phyloP scores from a whole-genome alignment of 129 eudicot species.

The Smallanthus sonchifolius region DNA sequence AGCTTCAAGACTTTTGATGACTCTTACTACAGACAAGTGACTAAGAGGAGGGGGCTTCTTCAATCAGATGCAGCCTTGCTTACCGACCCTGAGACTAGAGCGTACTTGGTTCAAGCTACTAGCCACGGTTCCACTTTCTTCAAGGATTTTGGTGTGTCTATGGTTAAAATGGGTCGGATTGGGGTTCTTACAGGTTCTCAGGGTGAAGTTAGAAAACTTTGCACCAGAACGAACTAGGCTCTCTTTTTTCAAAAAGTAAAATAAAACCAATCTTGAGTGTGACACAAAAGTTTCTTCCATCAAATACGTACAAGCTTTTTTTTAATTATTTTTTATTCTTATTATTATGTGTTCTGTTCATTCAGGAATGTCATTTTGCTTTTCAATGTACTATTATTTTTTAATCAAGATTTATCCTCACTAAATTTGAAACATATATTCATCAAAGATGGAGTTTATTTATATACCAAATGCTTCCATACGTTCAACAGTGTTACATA shows the following conservation, averaged over 20 bases:
- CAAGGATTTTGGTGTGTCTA: constrained; percentile 52
- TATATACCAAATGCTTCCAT: too few relatives aligned
- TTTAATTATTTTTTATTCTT: neutral
- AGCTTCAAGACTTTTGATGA: constrained; percentile 52
- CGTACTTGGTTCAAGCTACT: constrained; percentile 37
- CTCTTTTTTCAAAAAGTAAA: neutral
- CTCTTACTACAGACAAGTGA: constrained; percentile 33
- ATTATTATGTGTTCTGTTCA: too few relatives aligned
- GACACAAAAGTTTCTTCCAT: too few relatives aligned
- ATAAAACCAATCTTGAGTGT: neutral
- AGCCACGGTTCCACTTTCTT: constrained; percentile 43
- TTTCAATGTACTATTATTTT: too few relatives aligned
- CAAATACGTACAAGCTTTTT: too few relatives aligned
- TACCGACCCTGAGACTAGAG: constrained; percentile 33
- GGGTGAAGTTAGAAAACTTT: constrained; percentile 59
- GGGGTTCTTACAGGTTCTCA: constrained; percentile 64
- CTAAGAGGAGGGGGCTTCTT: constrained; percentile 50
- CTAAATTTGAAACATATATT: too few relatives aligned
- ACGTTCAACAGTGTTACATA: too few relatives aligned
- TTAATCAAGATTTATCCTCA: too few relatives aligned
- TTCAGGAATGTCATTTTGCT: too few relatives aligned
- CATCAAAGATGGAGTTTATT: too few relatives aligned
- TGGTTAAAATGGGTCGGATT: constrained; percentile 62
- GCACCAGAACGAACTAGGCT: constrained; percentile 34
- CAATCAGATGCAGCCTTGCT: constrained; percentile 56